A percentile compares a stretch with the other conserved stretches of the same genome.
These are phyloP conservation scores for Lagenidium giganteum DNA, from an alignment of 352 stramenopile genomes.

Conservation along the genomic window DNA sequence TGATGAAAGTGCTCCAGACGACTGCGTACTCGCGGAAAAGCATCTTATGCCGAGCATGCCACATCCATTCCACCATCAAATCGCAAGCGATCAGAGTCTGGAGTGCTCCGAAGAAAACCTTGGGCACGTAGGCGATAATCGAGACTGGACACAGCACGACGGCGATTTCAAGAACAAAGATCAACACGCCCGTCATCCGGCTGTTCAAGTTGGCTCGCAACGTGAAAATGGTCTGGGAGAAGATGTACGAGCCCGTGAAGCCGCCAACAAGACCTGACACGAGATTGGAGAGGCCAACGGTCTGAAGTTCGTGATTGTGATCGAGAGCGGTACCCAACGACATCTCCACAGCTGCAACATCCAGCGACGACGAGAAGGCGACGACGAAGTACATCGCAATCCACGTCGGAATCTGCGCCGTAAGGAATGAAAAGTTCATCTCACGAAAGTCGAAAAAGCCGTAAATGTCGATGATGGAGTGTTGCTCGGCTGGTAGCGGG, in stretches of 20 bases:
- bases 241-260: constrained; percentile 99
- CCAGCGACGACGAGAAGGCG: constrained; percentile 95
- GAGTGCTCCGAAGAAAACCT: constrained; percentile 97
- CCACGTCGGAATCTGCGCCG: constrained; percentile 84
- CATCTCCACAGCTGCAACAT: constrained; percentile 97
- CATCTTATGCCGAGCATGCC: constrained; percentile 83
- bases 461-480: constrained; percentile 73
- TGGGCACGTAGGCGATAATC: constrained; percentile 94
- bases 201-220: constrained; percentile 73
- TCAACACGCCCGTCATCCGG: constrained; percentile 63
- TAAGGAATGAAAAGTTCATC: constrained; percentile 54
- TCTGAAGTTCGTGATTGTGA: constrained; percentile 95
- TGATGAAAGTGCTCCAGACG: constrained; percentile 91
- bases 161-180: constrained; percentile 70
- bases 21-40: constrained; percentile 90
- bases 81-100: constrained; percentile 97
- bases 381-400: constrained; percentile 99
- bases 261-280: constrained; percentile 93
- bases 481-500: constrained; percentile 49
- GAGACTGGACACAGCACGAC: constrained; percentile 89
- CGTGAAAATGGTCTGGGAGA: constrained; percentile 95
- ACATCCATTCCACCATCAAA: constrained; percentile 97
- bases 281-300: constrained; percentile 95
- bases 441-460: constrained; percentile 67
- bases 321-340: constrained; percentile 91